Evolutionary conservation across 176 grass and related monocot genomes (phyloP), one percentile per base, ranked within the genome.

Genomic region (Rhipidocladum racemiflorum): DNA sequence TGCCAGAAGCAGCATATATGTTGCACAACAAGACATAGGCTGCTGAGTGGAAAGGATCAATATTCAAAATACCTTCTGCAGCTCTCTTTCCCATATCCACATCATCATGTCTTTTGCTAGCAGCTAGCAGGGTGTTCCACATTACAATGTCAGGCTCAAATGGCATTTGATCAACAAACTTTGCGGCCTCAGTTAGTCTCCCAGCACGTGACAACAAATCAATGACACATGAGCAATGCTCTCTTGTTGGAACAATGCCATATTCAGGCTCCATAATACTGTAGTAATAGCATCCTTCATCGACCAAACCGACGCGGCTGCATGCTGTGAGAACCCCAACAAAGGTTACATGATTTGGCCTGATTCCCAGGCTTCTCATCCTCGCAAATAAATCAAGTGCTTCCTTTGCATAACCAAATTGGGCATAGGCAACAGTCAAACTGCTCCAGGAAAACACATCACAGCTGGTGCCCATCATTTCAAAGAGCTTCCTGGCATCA

Each of bases 371-470:
- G 65, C n/a, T 81, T 77, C 72, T 90, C 87, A 93, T 98, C 75
- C 57, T 65, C 3, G 54, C 30, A 90, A 98, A 91, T 35, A 87
- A 81, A 61, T 91, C 67, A 55, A 95, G 75, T 9, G 89, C 90
- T 78, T 93, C 75, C 67, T 38, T 86, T 55, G 79, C 88, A 82
- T 89, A 74, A 45, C 92, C 96, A 91, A 86, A 86, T 72, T 98
- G 81, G 27, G 95, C 90, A 89, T 98, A 93, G 17, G 92, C 95
- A 80, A 93, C 69, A 91, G 95, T 93, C 84, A 93, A 86, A 38
- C 86, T 93, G 77, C 93, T 98, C 92, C 95, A 98, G 59, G 95
- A 98, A 36, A 90, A 89, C 14, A 87, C 70, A 83, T 98, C 90
- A 49, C 68, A 60, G 16, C 79, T 70, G 28, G 56, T 74, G 36